Conservation (phyloP, 2,329 filamentous ascomycete genomes). For the Aspergillus flavus region DNA sequence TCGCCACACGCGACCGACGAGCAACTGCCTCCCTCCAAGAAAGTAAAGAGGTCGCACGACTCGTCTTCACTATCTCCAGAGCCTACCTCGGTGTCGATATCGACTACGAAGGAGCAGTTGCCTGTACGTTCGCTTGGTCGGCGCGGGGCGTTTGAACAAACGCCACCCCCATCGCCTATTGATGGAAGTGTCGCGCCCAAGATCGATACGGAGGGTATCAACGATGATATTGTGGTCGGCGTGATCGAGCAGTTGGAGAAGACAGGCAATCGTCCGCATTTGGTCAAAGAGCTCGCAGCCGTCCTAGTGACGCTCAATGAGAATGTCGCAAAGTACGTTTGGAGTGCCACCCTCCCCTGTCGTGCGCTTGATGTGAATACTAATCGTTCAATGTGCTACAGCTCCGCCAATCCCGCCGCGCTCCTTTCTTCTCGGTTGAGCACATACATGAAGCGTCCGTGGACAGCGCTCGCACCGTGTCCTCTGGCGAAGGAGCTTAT, state of each 20-base stretch:
- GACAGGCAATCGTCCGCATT: constrained; percentile 87
- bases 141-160: constrained; percentile 66
- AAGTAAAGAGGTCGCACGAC: constrained; percentile 77
- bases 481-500: constrained; percentile 92
- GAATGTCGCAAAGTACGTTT: constrained; percentile 86
- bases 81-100: constrained; percentile 28
- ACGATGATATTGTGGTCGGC: constrained; percentile 92
- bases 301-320: constrained; percentile 75
- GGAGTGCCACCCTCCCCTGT: constrained; percentile 8
- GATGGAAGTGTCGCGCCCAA: constrained; percentile 53
- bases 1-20: constrained; percentile 62
- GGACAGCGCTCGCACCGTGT: constrained; percentile 77
- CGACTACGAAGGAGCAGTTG: constrained; percentile 32
- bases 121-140: constrained; percentile 33
- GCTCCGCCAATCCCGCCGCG: constrained; percentile 92
- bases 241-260: constrained; percentile 86
- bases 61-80: constrained; percentile 47
- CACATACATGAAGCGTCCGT: constrained; percentile 84
- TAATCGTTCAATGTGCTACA: constrained; percentile 46
- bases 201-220: constrained; percentile 80
- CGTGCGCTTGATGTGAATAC: constrained; percentile 12
- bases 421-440: constrained; percentile 92
- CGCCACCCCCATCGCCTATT: constrained; percentile 76
- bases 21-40: constrained; percentile 60
- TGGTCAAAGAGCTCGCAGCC: constrained; percentile 89